Conservation (phyloP, 257 asterid species). For the Rauvolfia tetraphylla region DNA sequence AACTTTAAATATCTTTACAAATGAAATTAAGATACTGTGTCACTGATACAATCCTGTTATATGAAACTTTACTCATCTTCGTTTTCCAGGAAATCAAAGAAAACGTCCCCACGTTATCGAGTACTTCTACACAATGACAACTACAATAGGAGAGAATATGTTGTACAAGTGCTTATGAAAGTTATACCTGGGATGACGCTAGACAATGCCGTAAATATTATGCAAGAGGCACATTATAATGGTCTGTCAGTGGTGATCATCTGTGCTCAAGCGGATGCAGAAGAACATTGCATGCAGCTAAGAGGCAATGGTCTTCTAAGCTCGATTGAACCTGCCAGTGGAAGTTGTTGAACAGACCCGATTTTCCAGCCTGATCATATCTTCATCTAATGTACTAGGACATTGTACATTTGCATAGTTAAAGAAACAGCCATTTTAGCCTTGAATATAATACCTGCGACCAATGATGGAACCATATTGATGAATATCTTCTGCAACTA, state of each 20-base stretch:
- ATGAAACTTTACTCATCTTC: slow-evolving; percentile 9
- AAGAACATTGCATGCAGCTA: slow-evolving; percentile 86
- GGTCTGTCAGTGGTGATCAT: slow-evolving; percentile 78
- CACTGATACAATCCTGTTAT: background rate
- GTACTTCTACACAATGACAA: slow-evolving; percentile 89
- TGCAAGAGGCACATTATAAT: slow-evolving; percentile 93
- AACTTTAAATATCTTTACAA: background rate
- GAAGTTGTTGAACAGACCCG: slow-evolving; percentile 53
- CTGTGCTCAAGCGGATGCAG: slow-evolving; percentile 89
- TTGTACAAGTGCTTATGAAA: slow-evolving; percentile 95
- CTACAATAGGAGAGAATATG: slow-evolving; percentile 88
- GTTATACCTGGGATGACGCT: slow-evolving; percentile 95
- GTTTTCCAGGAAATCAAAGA: slow-evolving; percentile 65
- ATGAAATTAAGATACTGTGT: background rate
- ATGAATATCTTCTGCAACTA: slow-evolving; percentile 1
- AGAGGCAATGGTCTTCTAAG: slow-evolving; percentile 90
- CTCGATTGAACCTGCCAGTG: slow-evolving; percentile 85
- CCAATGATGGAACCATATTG: background rate
- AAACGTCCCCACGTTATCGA: slow-evolving; percentile 85
- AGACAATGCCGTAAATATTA: slow-evolving; percentile 86
- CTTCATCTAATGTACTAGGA: slow-evolving; percentile 10
- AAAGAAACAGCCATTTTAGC: slow-evolving; percentile 1
- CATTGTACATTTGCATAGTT: slow-evolving; percentile 33
- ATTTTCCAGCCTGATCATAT: slow-evolving; percentile 9
- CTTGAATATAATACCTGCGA: background rate